Conservation (phyloP, 495 filamentous ascomycete genomes). For the Penicillium crystallinum region DNA sequence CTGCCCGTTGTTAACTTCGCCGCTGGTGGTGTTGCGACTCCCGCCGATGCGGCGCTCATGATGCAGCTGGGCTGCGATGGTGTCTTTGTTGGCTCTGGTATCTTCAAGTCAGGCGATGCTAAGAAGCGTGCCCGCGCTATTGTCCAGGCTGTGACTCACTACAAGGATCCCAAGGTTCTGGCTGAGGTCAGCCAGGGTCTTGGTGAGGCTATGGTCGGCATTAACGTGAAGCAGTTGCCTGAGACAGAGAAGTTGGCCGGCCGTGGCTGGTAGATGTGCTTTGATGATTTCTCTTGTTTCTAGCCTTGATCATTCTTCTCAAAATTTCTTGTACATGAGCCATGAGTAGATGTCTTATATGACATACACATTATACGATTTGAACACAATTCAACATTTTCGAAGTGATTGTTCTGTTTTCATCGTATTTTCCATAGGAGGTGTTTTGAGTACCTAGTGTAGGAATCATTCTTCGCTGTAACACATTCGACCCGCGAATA, state of each 20-base stretch:
- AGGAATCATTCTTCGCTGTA: too few relatives aligned
- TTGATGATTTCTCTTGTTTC: conserved; percentile 7
- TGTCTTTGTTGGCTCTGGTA: conserved; percentile 93
- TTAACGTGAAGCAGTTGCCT: conserved; percentile 70
- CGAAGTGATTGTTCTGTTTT: not conserved
- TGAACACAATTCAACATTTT: not conserved
- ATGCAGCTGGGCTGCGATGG: conserved; percentile 99
- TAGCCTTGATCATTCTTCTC: conserved; percentile 10
- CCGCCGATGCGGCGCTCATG: conserved; percentile 96
- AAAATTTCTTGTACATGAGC: conserved; percentile 22
- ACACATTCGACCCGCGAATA: too few relatives aligned
- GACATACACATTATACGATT: conserved; percentile 7
- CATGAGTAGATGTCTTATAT: conserved; percentile 12
- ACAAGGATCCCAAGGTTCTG: conserved; percentile 76
- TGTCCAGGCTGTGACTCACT: conserved; percentile 90
- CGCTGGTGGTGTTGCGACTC: conserved; percentile 93
- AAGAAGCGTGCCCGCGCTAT: conserved; percentile 85
- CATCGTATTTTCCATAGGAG: too few relatives aligned
- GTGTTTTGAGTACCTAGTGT: too few relatives aligned
- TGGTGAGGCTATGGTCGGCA: conserved; percentile 93
- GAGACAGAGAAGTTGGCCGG: conserved; percentile 77
- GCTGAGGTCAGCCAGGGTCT: conserved; percentile 82
- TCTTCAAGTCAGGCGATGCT: conserved; percentile 94
- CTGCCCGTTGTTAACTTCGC: conserved; percentile 98
- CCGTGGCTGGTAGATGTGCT: conserved; percentile 68